Base-by-base conservation (phyloP, 495 filamentous ascomycete species). In the Penicillium flavigenum region DNA sequence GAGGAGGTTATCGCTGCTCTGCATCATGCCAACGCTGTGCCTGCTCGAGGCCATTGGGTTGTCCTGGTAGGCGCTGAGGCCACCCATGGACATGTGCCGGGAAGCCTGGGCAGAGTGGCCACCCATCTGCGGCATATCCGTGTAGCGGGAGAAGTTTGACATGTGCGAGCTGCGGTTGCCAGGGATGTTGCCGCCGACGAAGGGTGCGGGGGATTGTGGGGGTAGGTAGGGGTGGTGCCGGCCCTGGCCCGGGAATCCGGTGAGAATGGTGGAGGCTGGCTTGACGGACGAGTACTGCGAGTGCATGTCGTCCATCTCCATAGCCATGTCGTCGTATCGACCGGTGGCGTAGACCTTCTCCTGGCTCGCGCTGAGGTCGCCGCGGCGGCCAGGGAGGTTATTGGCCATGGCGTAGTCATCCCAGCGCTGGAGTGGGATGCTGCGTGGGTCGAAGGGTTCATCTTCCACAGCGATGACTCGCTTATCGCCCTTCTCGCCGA, bases 251-350 rank as follows among this genome's bases (percentile, higher is more conserved):
- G 85, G 88, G 73, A 96, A 89, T 50, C 92, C 92, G 34, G 90
- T 94, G 44, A 98, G 81, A 58, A 98, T 89, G 3, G 89, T 91
- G 0, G 92, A 96, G 3, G 92, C 89, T 22, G 95, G 94, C 72
- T 91, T 92, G 59, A 92, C 90, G 2, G 92, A 96, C 9, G 93
- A 97, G 74, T 98, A 97, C 53, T 95, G 84, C 1, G 91, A 96
- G 65, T 93, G 92, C 81, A 97, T 94, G 64, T 98, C 94, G 66
- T 98, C 94, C 88, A 98, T 91, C 71, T 98, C 94, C 75, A 91
- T 90, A 17, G 75, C 85, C 47, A 63, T 66, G 38, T 78, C 77
- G 60, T 91, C 87, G 63, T 89, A 91, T 31, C 75, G 73, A 2
- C 71, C 77, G 11, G 69, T 63, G 12, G 47, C 61, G 56, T 75